Base-by-base conservation (phyloP, 768 basidiomycete genomes). In the Podaxis sp. region DNA sequence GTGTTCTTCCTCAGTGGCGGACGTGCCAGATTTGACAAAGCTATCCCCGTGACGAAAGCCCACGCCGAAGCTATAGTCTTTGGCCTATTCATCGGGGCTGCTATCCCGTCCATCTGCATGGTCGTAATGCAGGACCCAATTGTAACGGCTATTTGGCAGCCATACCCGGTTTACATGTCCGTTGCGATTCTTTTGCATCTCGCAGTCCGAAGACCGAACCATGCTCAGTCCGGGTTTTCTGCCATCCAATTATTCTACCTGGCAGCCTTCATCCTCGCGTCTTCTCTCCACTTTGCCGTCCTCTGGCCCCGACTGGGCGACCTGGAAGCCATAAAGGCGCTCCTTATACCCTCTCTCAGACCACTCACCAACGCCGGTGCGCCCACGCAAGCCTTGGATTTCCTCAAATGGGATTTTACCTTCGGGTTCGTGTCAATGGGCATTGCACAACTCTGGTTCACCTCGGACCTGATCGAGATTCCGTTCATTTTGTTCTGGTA, bases 41-140 rank as follows among this genome's bases (percentile, higher is more conserved):
- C 56, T 22, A 58, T 48, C 1, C 40, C 68, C 26, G 65, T 70
- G 28, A 76, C 78, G 12, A 76, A 80, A 64, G 78, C 73, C 12
- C 78, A 84, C 48, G 83, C 80, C 4, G 80, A 86, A 68, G 84
- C 83, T 17, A 73, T 83, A 30, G 65, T 82, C n/a, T 86, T 85
- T 66, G 80, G 78, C 1, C 36, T 84, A 36, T 26, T 81, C 37
- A 66, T 77, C 7, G 84, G 84, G 8, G 78, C 73, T 12, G 66
- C 74, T 22, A 76, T 84, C n/a, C 84, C 84, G 8, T 78, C 82
- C 6, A 59, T 75, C 20, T 75, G 74, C 52, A 79, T 86, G 77
- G 53, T 86, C 62, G 33, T 75, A 50, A 60, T 83, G 28, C 67
- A 73, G 26, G 79, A 80, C 56, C 75, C 81, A 0, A 65, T 65